phyloP scores from a whole-genome alignment of 148 eudicot species.

The Rhododendron ferrugineum region DNA sequence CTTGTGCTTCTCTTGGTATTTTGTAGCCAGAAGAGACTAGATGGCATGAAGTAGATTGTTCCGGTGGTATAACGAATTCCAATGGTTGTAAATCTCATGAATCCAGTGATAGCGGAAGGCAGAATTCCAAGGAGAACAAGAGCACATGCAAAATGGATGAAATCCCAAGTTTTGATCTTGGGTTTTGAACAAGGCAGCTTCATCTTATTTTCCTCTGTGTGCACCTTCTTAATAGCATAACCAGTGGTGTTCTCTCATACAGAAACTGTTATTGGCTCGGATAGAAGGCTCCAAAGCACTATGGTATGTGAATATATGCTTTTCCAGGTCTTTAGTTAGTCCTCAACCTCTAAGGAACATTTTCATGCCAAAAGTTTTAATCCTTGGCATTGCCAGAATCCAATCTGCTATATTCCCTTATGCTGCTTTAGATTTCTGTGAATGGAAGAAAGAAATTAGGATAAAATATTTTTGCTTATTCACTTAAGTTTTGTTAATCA shows the following conservation, averaged over 20 bases:
- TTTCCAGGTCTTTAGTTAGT: not conserved
- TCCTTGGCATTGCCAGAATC: not conserved
- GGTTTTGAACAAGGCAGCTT: constrained; percentile 30
- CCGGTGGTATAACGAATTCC: constrained; percentile 3
- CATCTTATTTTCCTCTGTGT: not conserved
- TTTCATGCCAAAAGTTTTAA: not conserved
- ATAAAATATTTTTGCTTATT: not conserved
- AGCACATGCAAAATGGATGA: constrained; percentile 25
- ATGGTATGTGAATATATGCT: not conserved
- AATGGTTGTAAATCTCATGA: constrained; percentile 11
- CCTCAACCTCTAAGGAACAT: not conserved
- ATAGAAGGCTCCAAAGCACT: not conserved
- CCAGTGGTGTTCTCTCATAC: not conserved
- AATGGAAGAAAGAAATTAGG: not conserved
- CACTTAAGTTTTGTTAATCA: too few species aligned
- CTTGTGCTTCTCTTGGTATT: constrained; percentile 7
- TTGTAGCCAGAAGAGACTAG: constrained; percentile 28
- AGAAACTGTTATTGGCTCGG: not conserved
- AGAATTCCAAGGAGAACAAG: constrained; percentile 15
- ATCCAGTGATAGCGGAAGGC: constrained; percentile 11
- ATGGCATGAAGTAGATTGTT: constrained; percentile 9
- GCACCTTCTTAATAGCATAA: not conserved
- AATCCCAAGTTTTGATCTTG: constrained; percentile 79
- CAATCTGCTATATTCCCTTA: not conserved
- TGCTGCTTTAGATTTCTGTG: not conserved